Conservation (phyloP, 106 monocot species). For the Posidonia australis region DNA sequence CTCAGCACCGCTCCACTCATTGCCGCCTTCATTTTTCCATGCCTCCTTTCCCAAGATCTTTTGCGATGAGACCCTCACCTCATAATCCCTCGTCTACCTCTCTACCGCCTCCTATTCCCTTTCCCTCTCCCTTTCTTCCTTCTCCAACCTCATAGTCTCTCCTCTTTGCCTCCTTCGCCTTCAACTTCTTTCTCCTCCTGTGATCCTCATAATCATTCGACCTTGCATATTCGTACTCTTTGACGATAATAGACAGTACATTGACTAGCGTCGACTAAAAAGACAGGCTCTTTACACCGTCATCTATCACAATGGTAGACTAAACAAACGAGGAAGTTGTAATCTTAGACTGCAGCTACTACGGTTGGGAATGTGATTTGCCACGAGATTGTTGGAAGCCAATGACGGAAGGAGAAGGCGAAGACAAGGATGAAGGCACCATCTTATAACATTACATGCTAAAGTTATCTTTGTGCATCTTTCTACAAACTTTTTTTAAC, state of each 20-base stretch:
- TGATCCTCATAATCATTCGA: constrained; percentile 97
- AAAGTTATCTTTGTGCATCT: no score
- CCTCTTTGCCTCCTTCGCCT: constrained; percentile 60
- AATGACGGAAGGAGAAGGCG: constrained; percentile 61
- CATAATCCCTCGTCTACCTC: constrained; percentile 40
- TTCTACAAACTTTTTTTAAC: no score
- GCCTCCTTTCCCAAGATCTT: constrained; percentile 95
- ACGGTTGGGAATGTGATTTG: no score
- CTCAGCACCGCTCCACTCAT: no score
- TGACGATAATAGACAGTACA: constrained; percentile 54
- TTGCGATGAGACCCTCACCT: constrained; percentile 31
- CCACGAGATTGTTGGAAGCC: constrained; percentile 34
- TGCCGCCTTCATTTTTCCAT: constrained; percentile 78
- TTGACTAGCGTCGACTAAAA: constrained; percentile 76
- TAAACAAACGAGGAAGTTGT: constrained; percentile 2
- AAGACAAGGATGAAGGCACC: constrained; percentile 39
- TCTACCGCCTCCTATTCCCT: constrained; percentile 60
- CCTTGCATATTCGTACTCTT: constrained; percentile 89
- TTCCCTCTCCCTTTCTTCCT: constrained; percentile 84
- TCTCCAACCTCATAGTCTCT: constrained; percentile 72
- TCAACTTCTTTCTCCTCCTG: constrained; percentile 59
- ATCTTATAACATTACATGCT: no score
- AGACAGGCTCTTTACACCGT: constrained; percentile 20
- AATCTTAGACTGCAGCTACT: constrained; percentile 16
- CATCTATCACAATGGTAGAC: constrained; percentile 7